phyloP scores from a whole-genome alignment of 202 grass and related monocot genomes.

The Brachypodium distachyon region DNA sequence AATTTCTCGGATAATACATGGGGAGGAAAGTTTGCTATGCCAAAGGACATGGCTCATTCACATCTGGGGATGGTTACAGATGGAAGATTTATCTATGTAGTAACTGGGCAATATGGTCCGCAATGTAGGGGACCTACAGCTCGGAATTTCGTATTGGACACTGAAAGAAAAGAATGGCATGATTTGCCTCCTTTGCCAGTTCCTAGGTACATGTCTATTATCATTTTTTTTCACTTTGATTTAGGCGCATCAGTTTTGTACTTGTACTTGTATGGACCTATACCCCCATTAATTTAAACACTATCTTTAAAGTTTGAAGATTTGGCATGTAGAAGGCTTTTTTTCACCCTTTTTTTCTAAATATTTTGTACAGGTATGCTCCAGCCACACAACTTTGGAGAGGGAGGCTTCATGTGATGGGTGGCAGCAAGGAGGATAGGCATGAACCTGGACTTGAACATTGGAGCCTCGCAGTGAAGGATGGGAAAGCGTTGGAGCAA shows the following conservation, averaged over 20 bases:
- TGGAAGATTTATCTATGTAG: conserved; percentile 85
- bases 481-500: conserved; percentile 83
- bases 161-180: conserved; percentile 71
- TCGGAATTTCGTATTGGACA: conserved; percentile 87
- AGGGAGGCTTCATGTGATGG: conserved; percentile 95
- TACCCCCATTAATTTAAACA: background rate
- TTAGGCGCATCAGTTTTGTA: background rate
- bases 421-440: conserved; percentile 97
- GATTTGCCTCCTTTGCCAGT: conserved; percentile 76
- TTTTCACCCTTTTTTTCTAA: background rate
- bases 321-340: background rate
- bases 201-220: conserved; percentile 59
- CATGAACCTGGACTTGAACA: conserved; percentile 88
- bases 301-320: background rate
- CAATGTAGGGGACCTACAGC: conserved; percentile 96
- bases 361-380: conserved; percentile 65
- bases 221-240: background rate
- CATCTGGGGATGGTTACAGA: conserved; percentile 98
- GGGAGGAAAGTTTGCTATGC: conserved; percentile 91
- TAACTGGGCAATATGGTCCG: conserved; percentile 88
- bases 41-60: conserved; percentile 98
- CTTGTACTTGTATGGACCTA: conserved; percentile 1
- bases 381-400: conserved; percentile 98
- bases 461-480: conserved; percentile 90
- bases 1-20: conserved; percentile 91